Evolutionary conservation across 1,284 basidiomycete species (phyloP).

Genomic region (Sporisorium scitamineum): DNA sequence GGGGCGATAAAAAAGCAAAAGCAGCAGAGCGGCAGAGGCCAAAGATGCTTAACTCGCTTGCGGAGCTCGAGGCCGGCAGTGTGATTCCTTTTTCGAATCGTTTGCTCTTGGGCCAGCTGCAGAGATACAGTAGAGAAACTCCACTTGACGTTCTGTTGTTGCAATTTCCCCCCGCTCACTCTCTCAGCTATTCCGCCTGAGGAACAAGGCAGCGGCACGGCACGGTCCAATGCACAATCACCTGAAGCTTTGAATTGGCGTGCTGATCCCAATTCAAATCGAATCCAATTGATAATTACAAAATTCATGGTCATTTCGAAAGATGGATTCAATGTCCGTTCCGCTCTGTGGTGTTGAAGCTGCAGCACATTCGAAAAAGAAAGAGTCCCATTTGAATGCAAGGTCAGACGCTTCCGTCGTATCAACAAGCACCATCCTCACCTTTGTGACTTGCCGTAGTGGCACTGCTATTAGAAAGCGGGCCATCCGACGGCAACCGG

Average conservation of each 20-base stretch:
- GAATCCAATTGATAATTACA: background rate
- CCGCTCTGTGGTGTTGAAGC: background rate
- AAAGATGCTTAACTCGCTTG: slow-evolving; percentile 3
- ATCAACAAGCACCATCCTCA: too few relatives aligned
- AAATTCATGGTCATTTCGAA: background rate
- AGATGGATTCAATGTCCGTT: background rate
- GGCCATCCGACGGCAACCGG: slow-evolving; percentile 1
- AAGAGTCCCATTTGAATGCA: too few relatives aligned
- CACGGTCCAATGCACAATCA: slow-evolving; percentile 13
- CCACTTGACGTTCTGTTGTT: background rate
- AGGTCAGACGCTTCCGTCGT: slow-evolving; percentile 1
- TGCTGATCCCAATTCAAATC: background rate
- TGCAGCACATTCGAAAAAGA: too few relatives aligned
- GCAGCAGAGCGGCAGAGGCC: background rate
- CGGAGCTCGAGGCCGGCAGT: slow-evolving; percentile 1
- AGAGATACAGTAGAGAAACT: background rate
- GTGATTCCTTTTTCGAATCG: background rate
- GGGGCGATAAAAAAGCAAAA: background rate
- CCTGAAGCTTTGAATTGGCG: slow-evolving; percentile 1
- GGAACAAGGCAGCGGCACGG: background rate
- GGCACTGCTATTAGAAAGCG: too few relatives aligned
- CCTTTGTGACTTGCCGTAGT: too few relatives aligned
- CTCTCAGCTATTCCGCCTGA: background rate
- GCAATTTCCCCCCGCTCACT: background rate
- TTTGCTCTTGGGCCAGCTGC: background rate